A percentile compares a stretch with the other conserved stretches of the same genome.
Conservation (phyloP, 345 rosid genomes). For the Sapria himalayana region DNA sequence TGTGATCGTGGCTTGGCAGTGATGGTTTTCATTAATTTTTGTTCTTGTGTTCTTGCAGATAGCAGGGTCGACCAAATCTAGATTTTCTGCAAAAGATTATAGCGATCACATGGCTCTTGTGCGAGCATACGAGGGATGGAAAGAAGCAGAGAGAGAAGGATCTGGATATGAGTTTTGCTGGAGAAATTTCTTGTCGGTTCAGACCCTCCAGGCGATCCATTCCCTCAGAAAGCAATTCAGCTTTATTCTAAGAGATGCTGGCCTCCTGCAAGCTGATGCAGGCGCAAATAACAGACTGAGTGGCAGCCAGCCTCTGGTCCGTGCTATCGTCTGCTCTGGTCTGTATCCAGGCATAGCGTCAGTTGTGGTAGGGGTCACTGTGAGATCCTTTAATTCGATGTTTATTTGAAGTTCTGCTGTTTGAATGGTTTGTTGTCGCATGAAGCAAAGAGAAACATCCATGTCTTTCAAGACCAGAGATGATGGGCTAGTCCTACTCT, state of each 20-base stretch:
- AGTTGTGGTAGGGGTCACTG: conserved; percentile 44
- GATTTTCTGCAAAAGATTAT: conserved; percentile 93
- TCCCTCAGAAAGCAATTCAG: conserved; percentile 80
- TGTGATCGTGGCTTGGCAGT: too few species aligned
- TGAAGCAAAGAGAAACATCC: conserved; percentile 80
- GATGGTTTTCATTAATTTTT: too few species aligned
- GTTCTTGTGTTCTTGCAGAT: too few species aligned
- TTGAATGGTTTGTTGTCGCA: conserved; percentile 6
- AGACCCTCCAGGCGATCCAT: conserved; percentile 90
- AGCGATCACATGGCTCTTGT: conserved; percentile 99
- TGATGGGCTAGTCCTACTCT: conserved; percentile 82
- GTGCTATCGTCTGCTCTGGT: conserved; percentile 88
- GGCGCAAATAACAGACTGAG: conserved; percentile 54
- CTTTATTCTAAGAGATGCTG: conserved; percentile 73
- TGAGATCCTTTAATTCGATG: background rate
- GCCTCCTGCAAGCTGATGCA: conserved; percentile 44
- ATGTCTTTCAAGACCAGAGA: conserved; percentile 96
- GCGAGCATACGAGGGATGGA: conserved; percentile 99
- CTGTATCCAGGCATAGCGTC: conserved; percentile 92
- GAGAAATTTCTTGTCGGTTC: conserved; percentile 91
- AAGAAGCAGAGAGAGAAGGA: conserved; percentile 91
- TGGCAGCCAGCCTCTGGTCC: conserved; percentile 73
- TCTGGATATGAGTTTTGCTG: conserved; percentile 89
- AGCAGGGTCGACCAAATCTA: conserved; percentile 87
- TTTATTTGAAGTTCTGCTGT: background rate